A percentile compares a stretch with the other conserved stretches of the same genome.
phyloP scores from a whole-genome alignment of 441 rosid species.

The Metrosideros polymorpha region DNA sequence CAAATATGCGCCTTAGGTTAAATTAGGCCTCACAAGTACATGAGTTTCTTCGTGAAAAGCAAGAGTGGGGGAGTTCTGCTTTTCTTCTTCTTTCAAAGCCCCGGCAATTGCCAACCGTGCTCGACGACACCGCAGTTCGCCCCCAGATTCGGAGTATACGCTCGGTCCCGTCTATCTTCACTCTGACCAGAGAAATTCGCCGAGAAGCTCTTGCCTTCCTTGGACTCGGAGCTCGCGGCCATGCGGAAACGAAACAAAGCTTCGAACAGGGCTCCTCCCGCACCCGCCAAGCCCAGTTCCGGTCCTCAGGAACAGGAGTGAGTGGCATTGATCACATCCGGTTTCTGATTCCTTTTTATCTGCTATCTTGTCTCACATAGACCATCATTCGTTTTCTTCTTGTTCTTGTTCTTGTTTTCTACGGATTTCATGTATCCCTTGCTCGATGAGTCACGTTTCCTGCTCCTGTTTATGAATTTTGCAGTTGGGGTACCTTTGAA shows the following conservation, averaged over 20 bases:
- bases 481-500: slow-evolving; percentile 35
- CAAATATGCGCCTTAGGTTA: too few species aligned
- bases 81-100: neutral
- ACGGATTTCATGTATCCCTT: too few species aligned
- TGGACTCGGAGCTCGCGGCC: neutral
- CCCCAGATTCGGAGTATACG: too few species aligned
- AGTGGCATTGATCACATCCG: neutral
- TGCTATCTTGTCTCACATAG: neutral
- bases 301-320: neutral
- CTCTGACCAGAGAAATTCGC: neutral
- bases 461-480: neutral
- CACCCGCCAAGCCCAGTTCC: neutral
- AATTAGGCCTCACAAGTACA: neutral
- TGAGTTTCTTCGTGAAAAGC: neutral
- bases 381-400: neutral
- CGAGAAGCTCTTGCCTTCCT: neutral
- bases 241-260: neutral
- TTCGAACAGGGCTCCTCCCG: neutral
- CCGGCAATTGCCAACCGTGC: too few species aligned
- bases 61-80: neutral
- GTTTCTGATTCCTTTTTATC: neutral
- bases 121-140: too few species aligned
- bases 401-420: neutral
- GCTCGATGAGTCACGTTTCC: neutral
- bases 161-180: neutral